Evolutionary conservation across 805 yeast genomes (phyloP).

Genomic region (Pichia eremophila): DNA sequence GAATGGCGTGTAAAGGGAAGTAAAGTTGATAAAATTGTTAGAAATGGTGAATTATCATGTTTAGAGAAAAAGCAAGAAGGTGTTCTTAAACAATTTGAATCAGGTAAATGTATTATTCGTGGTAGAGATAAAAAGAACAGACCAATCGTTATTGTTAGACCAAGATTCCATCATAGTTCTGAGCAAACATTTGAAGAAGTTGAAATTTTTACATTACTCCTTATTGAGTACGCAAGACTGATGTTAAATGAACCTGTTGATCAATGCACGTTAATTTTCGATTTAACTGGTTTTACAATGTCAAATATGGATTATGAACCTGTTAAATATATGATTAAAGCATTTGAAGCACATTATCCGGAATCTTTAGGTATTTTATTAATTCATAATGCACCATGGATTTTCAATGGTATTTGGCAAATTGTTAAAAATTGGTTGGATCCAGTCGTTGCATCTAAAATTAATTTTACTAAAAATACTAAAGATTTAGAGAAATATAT

Average conservation of each 20-base stretch:
- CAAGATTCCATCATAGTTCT: constrained; percentile 60
- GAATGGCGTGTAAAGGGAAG: constrained; percentile 64
- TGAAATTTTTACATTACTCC: constrained; percentile 61
- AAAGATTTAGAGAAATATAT: constrained; percentile 62
- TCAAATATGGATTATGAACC: constrained; percentile 90
- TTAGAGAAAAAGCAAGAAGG: constrained; percentile 35
- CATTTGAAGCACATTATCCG: constrained; percentile 95
- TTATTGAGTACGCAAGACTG: constrained; percentile 77
- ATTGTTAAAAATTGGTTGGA: constrained; percentile 90
- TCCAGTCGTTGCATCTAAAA: constrained; percentile 91
- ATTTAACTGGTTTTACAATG: constrained; percentile 75
- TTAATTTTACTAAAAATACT: constrained; percentile 64
- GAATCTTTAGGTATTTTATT: constrained; percentile 79
- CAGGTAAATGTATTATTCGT: constrained; percentile 62
- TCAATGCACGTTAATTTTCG: constrained; percentile 77
- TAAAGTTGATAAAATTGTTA: constrained; percentile 51
- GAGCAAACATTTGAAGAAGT: constrained; percentile 65
- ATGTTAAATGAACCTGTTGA: constrained; percentile 68
- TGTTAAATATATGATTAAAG: constrained; percentile 78
- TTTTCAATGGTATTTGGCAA: constrained; percentile 91
- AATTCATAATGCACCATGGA: constrained; percentile 95
- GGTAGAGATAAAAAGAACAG: constrained; percentile 68
- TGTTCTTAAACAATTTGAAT: constrained; percentile 45
- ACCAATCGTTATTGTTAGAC: constrained; percentile 77
- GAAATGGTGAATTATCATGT: constrained; percentile 63